phyloP scores from a whole-genome alignment of 805 yeast species.

The Starmerella stigmatis region DNA sequence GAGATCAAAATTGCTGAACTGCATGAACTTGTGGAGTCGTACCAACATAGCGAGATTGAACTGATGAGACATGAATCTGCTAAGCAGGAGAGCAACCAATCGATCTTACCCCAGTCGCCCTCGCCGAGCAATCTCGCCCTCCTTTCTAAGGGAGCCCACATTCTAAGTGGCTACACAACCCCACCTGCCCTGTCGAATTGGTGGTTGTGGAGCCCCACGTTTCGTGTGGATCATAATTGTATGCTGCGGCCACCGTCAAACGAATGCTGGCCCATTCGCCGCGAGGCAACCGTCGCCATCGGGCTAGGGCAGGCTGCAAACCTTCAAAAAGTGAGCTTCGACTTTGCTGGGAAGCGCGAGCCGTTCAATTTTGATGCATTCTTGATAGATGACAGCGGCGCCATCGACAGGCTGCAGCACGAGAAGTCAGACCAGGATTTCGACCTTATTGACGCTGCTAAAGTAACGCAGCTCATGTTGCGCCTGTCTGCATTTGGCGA shows the following conservation, averaged over 20 bases:
- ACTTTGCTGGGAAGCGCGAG: background rate
- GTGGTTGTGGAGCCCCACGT: slow-evolving; percentile 5
- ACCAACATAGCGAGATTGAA: background rate
- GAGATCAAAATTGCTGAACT: background rate
- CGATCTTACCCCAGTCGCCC: too few relatives aligned
- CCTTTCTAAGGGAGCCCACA: slow-evolving; percentile 8
- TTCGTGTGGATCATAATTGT: slow-evolving; percentile 7
- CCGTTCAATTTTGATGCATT: background rate
- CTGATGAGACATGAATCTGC: too few relatives aligned
- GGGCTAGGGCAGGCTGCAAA: slow-evolving; percentile 5
- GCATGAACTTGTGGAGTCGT: background rate
- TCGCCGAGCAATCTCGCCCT: slow-evolving; percentile 8
- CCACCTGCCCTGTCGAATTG: slow-evolving; percentile 8
- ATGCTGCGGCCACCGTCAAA: slow-evolving; percentile 3
- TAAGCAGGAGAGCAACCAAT: too few relatives aligned
- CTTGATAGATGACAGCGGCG: background rate
- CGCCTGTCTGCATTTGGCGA: background rate
- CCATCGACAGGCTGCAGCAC: background rate
- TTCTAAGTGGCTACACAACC: slow-evolving; percentile 8
- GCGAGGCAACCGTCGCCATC: slow-evolving; percentile 8
- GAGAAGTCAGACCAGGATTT: background rate
- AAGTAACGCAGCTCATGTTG: slow-evolving; percentile 4
- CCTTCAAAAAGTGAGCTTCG: background rate
- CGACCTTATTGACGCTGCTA: background rate
- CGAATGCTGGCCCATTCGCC: slow-evolving; percentile 15